These are phyloP conservation scores for Ichthyophthirius multifiliis DNA, from an alignment of 169 alveolate species.

Conservation along the genomic window DNA sequence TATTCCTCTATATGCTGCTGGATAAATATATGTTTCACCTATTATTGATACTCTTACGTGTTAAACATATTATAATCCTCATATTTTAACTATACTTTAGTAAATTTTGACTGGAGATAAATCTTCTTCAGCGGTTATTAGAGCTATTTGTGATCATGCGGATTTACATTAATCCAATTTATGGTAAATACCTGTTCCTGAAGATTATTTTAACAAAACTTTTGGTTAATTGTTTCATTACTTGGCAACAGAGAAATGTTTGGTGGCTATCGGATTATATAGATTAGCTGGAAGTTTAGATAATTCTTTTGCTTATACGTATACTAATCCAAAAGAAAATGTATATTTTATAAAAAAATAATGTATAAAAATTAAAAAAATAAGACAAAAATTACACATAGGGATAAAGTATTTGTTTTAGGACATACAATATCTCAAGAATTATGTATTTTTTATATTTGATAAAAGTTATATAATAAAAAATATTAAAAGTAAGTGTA, in stretches of 20 bases:
- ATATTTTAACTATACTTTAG: constrained; percentile 74
- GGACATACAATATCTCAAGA: constrained; percentile 63
- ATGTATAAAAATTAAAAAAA: not conserved
- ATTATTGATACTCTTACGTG: constrained; percentile 82
- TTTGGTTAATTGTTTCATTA: constrained; percentile 73
- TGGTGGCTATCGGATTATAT: constrained; percentile 76
- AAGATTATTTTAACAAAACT: constrained; percentile 76
- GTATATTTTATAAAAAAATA: not conserved
- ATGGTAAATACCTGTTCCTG: constrained; percentile 83
- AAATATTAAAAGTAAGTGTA: not conserved
- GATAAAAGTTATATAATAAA: not conserved
- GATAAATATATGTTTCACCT: constrained; percentile 82
- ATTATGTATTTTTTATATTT: constrained; percentile 11
- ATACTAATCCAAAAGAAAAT: constrained; percentile 68
- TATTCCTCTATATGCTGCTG: constrained; percentile 79
- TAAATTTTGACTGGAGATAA: constrained; percentile 72
- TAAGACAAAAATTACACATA: constrained; percentile 68
- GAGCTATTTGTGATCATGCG: constrained; percentile 72
- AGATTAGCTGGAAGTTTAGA: constrained; percentile 81
- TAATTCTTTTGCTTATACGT: constrained; percentile 78
- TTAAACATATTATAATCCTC: constrained; percentile 81
- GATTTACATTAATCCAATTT: constrained; percentile 76
- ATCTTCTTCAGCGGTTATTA: constrained; percentile 52
- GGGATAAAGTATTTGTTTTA: constrained; percentile 81
- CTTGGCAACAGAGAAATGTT: constrained; percentile 62